Base-by-base conservation (phyloP, 2,329 filamentous ascomycete genomes). In the Fusarium sp. region DNA sequence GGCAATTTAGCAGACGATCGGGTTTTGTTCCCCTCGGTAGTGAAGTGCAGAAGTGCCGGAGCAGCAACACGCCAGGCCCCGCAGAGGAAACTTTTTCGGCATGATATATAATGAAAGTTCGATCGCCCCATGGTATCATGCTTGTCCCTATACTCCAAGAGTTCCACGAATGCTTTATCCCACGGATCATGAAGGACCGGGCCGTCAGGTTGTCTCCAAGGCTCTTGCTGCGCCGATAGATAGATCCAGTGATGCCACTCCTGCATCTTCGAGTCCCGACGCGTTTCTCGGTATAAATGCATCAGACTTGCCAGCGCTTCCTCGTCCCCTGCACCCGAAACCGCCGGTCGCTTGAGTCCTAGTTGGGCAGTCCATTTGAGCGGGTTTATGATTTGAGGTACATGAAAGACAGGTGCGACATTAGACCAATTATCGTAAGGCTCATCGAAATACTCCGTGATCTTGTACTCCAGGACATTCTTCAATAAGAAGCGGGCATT, bases 261-360 rank as follows among this genome's bases (percentile, higher is more conserved):
- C 3, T 42, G 41, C 2, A 6, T 6, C 6, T 44, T 11, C 5
- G 10, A 11, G 8, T 3, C 7, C 17, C 4, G 15, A 1, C n/a
- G 41, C 4, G 41, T 44, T 44, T 15, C 17, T 44, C n/a, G 41
- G n/a, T 8, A 44, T 44, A 44, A 44, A 12, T 24, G 15, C 1
- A 4, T 5, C n/a, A 44, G 6, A 18, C 4, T 5, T 24, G 42
- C 42, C n/a, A 44, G 7, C 4, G 5, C 42, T 0, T 44, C 1
- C 42, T 18, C n/a, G 2, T 44, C 42, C 15, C 15, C 42, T 0
- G 2, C 5, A 6, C 41, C n/a, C 10, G n/a, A 18, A 18, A 12
- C n/a, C 8, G n/a, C 5, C 18, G 15, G 42, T 24, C 5, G 5
- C 11, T 44, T 24, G 15, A 24, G 15, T 24, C 41, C 41, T 12